Conservation (phyloP, 192 early-diverging fungal species). For the Coemansia nantahalensis region DNA sequence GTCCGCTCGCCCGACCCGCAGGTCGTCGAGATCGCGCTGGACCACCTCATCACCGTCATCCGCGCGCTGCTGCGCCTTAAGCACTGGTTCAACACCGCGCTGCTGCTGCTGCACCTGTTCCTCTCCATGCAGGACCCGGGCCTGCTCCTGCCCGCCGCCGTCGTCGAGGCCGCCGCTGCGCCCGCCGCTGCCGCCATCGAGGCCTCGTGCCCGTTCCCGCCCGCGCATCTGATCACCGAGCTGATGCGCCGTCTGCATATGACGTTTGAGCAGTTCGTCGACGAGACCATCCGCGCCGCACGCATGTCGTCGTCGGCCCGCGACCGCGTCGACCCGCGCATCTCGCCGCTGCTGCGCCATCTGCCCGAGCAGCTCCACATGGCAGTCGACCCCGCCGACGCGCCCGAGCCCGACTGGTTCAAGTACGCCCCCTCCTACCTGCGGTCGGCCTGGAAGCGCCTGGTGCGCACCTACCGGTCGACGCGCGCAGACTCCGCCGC, state of each 20-base stretch:
- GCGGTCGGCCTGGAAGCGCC: constrained; percentile 48
- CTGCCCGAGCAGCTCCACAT: constrained; percentile 26
- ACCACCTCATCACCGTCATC: constrained; percentile 41
- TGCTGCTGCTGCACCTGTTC: constrained; percentile 46
- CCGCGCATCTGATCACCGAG: constrained; percentile 40
- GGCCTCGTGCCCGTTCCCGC: constrained; percentile 38
- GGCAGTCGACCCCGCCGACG: constrained; percentile 7
- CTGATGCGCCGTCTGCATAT: constrained; percentile 45
- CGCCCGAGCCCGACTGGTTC: constrained; percentile 48
- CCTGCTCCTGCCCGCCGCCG: constrained; percentile 19
- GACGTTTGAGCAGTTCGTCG: constrained; percentile 48
- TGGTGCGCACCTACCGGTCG: constrained; percentile 36
- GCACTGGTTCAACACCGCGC: constrained; percentile 54
- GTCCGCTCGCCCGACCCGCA: too few relatives aligned
- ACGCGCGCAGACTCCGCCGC: too few relatives aligned
- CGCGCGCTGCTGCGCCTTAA: constrained; percentile 47
- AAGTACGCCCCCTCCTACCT: constrained; percentile 47
- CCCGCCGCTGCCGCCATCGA: constrained; percentile 10
- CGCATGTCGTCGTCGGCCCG: constrained; percentile 37
- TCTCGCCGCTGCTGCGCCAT: constrained; percentile 45
- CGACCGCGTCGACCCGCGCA: constrained; percentile 40
- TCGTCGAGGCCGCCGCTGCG: not conserved
- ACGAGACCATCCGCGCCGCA: constrained; percentile 42
- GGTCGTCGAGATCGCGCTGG: constrained; percentile 38
- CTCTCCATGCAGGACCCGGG: constrained; percentile 49